phyloP scores from a whole-genome alignment of 352 stramenopile species.

The Globisporangium irregulare region DNA sequence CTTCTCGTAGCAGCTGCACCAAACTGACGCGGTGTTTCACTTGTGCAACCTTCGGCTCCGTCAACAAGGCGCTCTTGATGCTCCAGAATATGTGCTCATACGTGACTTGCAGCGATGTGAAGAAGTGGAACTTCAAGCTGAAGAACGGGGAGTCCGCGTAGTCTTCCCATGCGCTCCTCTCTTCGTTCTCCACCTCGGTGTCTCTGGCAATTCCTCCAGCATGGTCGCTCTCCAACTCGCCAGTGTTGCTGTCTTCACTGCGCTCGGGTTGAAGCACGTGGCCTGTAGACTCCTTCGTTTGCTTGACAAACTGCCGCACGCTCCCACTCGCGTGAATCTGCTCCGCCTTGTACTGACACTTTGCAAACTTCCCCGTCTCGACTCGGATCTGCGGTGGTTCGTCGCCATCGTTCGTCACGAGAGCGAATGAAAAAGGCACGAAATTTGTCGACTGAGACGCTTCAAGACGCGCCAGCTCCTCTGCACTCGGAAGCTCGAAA shows the following conservation, averaged over 20 bases:
- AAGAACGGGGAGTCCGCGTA: constrained; percentile 73
- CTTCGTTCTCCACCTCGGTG: neutral
- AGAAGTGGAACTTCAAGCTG: constrained; percentile 61
- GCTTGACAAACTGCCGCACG: constrained; percentile 47
- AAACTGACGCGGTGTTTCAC: constrained; percentile 64
- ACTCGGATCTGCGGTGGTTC: constrained; percentile 44
- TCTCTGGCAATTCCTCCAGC: neutral
- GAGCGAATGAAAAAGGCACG: constrained; percentile 46
- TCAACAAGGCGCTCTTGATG: constrained; percentile 60
- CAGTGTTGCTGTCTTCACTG: neutral
- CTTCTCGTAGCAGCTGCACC: constrained; percentile 57
- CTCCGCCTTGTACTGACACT: constrained; percentile 67
- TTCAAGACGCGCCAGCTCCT: constrained; percentile 32
- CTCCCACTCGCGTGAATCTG: constrained; percentile 44
- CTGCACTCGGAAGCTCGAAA: constrained; percentile 49
- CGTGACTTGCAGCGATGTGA: constrained; percentile 73
- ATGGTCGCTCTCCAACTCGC: neutral
- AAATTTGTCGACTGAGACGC: constrained; percentile 26
- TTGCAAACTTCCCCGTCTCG: constrained; percentile 63
- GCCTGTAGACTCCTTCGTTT: constrained; percentile 26
- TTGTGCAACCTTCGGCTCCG: constrained; percentile 52
- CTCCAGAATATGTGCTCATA: constrained; percentile 72
- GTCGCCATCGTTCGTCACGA: constrained; percentile 40
- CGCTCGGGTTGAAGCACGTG: constrained; percentile 10
- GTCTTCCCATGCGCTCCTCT: constrained; percentile 39